Percentiles rank a stretch among this genome's conserved stretches.
These are phyloP conservation scores for Carex sylvatica DNA, from an alignment of 202 grass and related monocot species.

Conservation along the genomic window DNA sequence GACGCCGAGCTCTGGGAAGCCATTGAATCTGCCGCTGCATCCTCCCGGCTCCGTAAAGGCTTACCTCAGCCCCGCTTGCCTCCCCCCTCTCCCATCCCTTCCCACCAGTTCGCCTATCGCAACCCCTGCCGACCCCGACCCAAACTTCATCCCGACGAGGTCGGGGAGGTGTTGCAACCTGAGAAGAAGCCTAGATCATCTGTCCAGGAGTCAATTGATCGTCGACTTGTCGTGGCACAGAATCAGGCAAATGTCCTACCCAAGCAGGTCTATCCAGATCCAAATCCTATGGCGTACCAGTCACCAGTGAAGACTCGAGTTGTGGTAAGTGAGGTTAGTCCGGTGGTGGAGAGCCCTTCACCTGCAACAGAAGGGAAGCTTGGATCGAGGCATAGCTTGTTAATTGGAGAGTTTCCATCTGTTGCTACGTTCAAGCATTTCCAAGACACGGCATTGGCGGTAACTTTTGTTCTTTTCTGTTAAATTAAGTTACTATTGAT, in stretches of 20 bases:
- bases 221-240: conserved; percentile 38
- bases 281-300: conserved; percentile 2
- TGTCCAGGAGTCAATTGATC: conserved; percentile 43
- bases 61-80: conserved; percentile 15
- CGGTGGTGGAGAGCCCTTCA: conserved; percentile 47
- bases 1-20: conserved; percentile 71
- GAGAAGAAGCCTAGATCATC: conserved; percentile 13
- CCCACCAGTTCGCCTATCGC: conserved; percentile 26
- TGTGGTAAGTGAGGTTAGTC: conserved; percentile 24
- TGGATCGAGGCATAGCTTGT: conserved; percentile 31
- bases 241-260: conserved; percentile 23
- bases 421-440: conserved; percentile 72
- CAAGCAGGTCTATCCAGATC: neutral
- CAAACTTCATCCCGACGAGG: conserved; percentile 12
- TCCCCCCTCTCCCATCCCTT: neutral
- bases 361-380: conserved; percentile 16
- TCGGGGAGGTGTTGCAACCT: conserved; percentile 61
- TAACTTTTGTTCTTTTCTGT: conserved; percentile 28
- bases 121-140: conserved; percentile 28
- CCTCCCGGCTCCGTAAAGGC: conserved; percentile 28
- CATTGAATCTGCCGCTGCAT: conserved; percentile 54
- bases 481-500: conserved; percentile 7
- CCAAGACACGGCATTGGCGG: conserved; percentile 68
- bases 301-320: conserved; percentile 34
- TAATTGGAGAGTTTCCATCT: conserved; percentile 51